Base-by-base conservation (phyloP, 2,329 filamentous ascomycete species). In the Ophiocordyceps camponoti-rufipedis region DNA sequence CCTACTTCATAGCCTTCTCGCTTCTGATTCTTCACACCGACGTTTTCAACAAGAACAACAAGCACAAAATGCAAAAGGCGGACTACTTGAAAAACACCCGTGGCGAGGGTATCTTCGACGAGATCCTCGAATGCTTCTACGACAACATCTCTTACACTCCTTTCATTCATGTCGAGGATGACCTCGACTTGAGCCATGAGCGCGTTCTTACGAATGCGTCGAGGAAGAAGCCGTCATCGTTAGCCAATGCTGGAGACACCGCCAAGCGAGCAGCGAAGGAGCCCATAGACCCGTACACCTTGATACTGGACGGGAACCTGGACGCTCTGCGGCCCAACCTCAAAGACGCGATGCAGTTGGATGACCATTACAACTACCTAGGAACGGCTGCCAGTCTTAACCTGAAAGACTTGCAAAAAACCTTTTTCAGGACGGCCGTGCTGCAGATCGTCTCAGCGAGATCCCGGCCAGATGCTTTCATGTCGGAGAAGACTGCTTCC, bases 21-120 rank as follows among this genome's bases (percentile, higher is more conserved):
- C 78, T 98, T 47, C 75, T 98, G 48, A 95, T 98, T 53, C 70
- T 98, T 32, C 91, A 98, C 55, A 96, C 91, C 0, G 91, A 98
- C 58, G 85, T 94, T n/a, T 96, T 96, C 75, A 98, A 98, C 70
- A 94, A 94, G 64, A 98, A 96, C 68, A 96, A 96, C 67, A 96
- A 96, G 66, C 77, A 91, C 61, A 98, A 98, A 64, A 98, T 98
- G 91, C 87, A 94, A 57, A 93, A 94, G 58, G 67, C 74, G 1
- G 91, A 96, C 56, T 98, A 98, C 62, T 72, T 96, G 53, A 95
- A 93, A 62, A 96, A 96, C 59, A 93, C 88, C 0, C 80, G 79
- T 19, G 87, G 85, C 3, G 88, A 96, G 58, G 86, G 86, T 13
- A 84, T 96, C n/a, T 85, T 84, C 45, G 85, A 93, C 52, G 89